phyloP scores from a whole-genome alignment of 169 alveolate genomes.

The Cryptosporidium andersoni region DNA sequence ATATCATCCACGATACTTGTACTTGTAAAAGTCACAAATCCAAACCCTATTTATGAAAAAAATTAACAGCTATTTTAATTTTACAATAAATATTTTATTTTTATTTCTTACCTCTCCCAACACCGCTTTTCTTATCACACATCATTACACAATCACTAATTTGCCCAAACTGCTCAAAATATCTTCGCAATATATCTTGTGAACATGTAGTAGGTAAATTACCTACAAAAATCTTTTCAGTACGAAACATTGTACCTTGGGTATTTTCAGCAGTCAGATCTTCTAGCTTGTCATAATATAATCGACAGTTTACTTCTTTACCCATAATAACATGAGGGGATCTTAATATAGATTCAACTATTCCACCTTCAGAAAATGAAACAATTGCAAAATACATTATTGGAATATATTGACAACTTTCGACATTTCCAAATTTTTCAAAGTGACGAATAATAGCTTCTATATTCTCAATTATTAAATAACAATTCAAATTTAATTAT shows the following conservation, averaged over 20 bases:
- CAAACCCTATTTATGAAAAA: conserved; percentile 75
- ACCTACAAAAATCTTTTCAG: conserved; percentile 88
- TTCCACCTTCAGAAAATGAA: conserved; percentile 55
- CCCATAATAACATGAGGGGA: conserved; percentile 71
- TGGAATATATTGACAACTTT: conserved; percentile 64
- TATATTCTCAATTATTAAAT: background rate
- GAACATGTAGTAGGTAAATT: conserved; percentile 80
- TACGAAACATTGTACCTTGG: conserved; percentile 68
- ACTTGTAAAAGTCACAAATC: conserved; percentile 84
- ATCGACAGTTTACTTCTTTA: conserved; percentile 64
- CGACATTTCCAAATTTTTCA: conserved; percentile 66
- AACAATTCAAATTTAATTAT: background rate
- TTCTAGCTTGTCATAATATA: conserved; percentile 58
- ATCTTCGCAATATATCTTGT: conserved; percentile 82
- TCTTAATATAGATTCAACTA: conserved; percentile 52
- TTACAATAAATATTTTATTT: background rate
- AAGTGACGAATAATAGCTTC: conserved; percentile 56
- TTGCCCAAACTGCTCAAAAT: conserved; percentile 86
- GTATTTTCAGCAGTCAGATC: conserved; percentile 51
- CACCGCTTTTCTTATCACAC: conserved; percentile 86
- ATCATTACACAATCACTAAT: conserved; percentile 85
- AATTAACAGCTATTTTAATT: background rate
- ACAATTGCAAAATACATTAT: conserved; percentile 65
- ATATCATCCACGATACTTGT: conserved; percentile 84
- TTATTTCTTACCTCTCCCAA: conserved; percentile 84